These are phyloP conservation scores for Pseudogymnoascus verrucosus DNA, from an alignment of 2,329 filamentous ascomycete genomes.

Conservation along the genomic window DNA sequence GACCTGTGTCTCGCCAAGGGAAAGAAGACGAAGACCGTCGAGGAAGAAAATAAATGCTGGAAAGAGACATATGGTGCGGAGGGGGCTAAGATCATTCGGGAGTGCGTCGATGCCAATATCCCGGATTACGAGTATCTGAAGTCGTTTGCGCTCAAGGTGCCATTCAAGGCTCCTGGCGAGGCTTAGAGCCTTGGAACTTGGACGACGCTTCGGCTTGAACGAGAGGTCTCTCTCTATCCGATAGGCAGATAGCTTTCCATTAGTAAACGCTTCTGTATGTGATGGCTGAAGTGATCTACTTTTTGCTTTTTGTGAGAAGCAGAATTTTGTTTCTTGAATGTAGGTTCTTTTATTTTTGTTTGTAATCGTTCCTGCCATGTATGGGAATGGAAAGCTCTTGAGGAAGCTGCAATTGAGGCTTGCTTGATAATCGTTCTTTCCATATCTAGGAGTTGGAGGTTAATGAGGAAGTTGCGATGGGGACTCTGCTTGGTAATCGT, in stretches of 20 bases:
- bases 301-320: not conserved
- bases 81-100: constrained; percentile 59
- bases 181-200: not conserved
- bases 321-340: not conserved
- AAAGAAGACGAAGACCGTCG: constrained; percentile 55
- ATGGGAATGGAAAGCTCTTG: too few species aligned
- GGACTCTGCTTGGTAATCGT: not conserved
- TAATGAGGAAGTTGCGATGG: not conserved
- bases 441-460: too few species aligned
- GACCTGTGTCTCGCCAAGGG: constrained; percentile 20
- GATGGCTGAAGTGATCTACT: not conserved
- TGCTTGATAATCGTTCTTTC: not conserved
- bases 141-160: constrained; percentile 60
- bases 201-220: constrained; percentile 12
- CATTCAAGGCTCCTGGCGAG: constrained; percentile 7
- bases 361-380: not conserved
- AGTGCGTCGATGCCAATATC: constrained; percentile 64
- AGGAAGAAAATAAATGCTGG: constrained; percentile 66
- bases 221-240: not conserved
- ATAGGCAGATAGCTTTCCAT: constrained; percentile 1
- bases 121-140: constrained; percentile 75
- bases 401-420: not conserved
- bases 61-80: constrained; percentile 64
- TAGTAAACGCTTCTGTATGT: not conserved
- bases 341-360: not conserved